phyloP scores from a whole-genome alignment of 345 rosid genomes.

The Brassica nigra region DNA sequence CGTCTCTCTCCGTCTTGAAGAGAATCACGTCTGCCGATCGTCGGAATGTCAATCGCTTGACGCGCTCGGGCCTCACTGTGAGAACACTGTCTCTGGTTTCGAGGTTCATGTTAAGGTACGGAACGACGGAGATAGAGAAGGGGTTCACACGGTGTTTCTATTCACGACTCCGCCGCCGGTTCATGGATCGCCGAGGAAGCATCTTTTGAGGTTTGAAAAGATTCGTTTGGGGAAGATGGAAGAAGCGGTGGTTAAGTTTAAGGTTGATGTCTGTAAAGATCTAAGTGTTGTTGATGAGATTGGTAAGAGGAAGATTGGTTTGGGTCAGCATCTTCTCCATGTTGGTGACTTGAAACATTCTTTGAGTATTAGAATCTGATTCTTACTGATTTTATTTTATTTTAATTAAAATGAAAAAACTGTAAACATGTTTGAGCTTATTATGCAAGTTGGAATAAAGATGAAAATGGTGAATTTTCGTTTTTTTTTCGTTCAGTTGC shows the following conservation, averaged over 20 bases:
- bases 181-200: slow-evolving; percentile 73
- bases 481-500: not conserved
- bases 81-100: slow-evolving; percentile 40
- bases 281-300: slow-evolving; percentile 74
- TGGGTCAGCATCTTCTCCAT: slow-evolving; percentile 77
- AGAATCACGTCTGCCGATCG: slow-evolving; percentile 57
- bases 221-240: slow-evolving; percentile 48
- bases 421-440: slow-evolving; percentile 16
- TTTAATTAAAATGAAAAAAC: not conserved
- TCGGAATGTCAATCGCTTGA: slow-evolving; percentile 66
- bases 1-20: slow-evolving; percentile 55
- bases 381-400: not conserved
- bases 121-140: slow-evolving; percentile 56
- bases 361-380: slow-evolving; percentile 59
- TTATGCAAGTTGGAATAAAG: slow-evolving; percentile 26
- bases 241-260: slow-evolving; percentile 54
- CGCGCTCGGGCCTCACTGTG: slow-evolving; percentile 52
- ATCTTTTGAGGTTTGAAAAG: slow-evolving; percentile 75
- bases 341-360: slow-evolving; percentile 72
- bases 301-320: slow-evolving; percentile 64
- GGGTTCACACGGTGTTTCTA: slow-evolving; percentile 58
- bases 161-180: slow-evolving; percentile 65
- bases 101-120: slow-evolving; percentile 57
- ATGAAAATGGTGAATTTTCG: not conserved
- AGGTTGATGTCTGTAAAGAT: slow-evolving; percentile 75